Evolutionary conservation across 495 filamentous ascomycete genomes (phyloP).

Genomic region (Bacidia rubella): DNA sequence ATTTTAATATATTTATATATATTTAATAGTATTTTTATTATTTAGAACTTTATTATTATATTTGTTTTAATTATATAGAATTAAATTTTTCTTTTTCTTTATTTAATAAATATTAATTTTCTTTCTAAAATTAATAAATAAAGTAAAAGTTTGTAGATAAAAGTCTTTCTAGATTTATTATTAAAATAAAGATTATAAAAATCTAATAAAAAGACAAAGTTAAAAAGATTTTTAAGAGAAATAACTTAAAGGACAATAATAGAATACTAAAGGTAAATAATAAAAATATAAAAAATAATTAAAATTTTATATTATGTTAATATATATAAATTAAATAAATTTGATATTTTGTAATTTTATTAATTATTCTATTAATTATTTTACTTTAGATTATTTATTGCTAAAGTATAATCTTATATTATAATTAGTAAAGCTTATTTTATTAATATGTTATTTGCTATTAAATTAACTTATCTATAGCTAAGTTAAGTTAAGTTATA

Average conservation of each 20-base stretch:
- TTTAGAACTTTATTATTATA: neutral
- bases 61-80: neutral
- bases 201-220: neutral
- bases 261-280: neutral
- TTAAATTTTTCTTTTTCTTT: too few species aligned
- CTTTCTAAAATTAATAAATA: neutral
- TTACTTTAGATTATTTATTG: too few species aligned
- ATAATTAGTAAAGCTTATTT: too few species aligned
- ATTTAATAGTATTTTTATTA: neutral
- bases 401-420: too few species aligned
- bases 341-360: neutral
- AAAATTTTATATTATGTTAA: neutral
- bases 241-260: neutral
- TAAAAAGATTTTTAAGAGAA: neutral
- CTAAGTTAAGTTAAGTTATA: too few species aligned
- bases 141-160: neutral
- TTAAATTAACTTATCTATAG: too few species aligned
- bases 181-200: neutral
- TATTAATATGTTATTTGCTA: too few species aligned
- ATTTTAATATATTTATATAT: too few species aligned
- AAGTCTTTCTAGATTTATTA: too few species aligned
- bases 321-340: neutral
- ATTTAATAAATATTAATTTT: neutral
- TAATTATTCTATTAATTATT: too few species aligned
- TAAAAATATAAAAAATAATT: neutral